phyloP scores from a whole-genome alignment of 192 early-diverging fungal genomes.

The Linnemannia schmuckeri region DNA sequence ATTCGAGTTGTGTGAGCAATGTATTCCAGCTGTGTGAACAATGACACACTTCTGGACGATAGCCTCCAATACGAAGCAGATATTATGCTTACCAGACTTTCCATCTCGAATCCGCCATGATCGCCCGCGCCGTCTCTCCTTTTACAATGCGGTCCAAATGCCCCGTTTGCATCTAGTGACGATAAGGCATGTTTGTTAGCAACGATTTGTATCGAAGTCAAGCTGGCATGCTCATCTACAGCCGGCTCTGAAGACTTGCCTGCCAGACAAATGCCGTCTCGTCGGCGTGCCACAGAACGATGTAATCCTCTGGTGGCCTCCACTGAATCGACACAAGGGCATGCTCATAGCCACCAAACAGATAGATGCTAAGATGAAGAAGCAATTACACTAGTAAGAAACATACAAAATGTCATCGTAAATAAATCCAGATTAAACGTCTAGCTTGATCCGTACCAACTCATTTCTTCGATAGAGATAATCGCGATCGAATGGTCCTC shows the following conservation, averaged over 20 bases:
- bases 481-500: constrained; percentile 78
- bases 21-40: constrained; percentile 6
- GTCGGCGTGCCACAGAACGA: constrained; percentile 74
- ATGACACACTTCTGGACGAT: background rate
- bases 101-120: constrained; percentile 70
- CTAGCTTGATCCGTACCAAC: constrained; percentile 59
- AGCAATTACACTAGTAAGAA: background rate
- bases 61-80: background rate
- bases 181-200: background rate
- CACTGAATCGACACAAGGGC: constrained; percentile 72
- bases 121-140: constrained; percentile 66
- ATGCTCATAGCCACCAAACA: constrained; percentile 73
- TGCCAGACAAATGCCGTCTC: constrained; percentile 83
- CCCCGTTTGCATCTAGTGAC: constrained; percentile 74
- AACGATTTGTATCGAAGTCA: background rate
- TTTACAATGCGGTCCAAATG: constrained; percentile 77
- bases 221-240: background rate
- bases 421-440: background rate
- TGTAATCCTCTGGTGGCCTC: constrained; percentile 74
- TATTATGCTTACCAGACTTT: constrained; percentile 54
- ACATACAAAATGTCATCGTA: background rate
- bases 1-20: constrained; percentile 5
- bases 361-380: constrained; percentile 59
- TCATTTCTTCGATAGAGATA: constrained; percentile 81
- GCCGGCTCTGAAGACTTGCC: constrained; percentile 54